Evolutionary conservation across 2,329 filamentous ascomycete species (phyloP).

Genomic region (Ascochyta viciae-villosae): DNA sequence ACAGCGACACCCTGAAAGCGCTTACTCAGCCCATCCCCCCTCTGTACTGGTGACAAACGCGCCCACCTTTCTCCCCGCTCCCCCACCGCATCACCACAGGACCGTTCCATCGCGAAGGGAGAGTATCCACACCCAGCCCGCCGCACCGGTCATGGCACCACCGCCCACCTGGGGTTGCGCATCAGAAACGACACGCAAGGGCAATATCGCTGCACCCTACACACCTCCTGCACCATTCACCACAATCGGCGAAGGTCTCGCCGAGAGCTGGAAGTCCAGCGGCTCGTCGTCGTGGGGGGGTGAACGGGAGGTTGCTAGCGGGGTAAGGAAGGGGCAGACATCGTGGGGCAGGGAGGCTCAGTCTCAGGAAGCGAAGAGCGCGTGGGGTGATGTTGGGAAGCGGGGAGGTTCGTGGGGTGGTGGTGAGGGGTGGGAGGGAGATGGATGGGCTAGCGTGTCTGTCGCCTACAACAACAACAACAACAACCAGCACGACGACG

Average conservation of each 20-base stretch:
- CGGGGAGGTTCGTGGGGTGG: too few species aligned
- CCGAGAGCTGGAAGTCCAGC: not conserved
- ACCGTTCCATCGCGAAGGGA: not conserved
- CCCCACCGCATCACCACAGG: not conserved
- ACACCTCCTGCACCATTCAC: constrained; percentile 19
- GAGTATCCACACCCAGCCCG: not conserved
- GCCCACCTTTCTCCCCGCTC: not conserved
- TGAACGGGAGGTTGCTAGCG: not conserved
- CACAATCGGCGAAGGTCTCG: not conserved
- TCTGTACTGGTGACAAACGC: constrained; percentile 16
- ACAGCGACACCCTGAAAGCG: not conserved
- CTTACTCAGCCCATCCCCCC: not conserved
- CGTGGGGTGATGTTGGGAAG: not conserved
- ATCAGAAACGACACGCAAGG: constrained; percentile 1
- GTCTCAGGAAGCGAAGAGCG: not conserved
- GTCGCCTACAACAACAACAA: too few species aligned
- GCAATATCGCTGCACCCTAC: constrained; percentile 1
- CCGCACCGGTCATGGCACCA: not conserved
- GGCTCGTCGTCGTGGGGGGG: constrained; percentile 17
- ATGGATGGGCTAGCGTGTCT: too few species aligned
- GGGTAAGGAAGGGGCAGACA: not conserved
- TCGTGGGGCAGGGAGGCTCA: not conserved
- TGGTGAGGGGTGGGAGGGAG: too few species aligned
- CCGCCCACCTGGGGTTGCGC: constrained; percentile 16
- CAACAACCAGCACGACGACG: too few species aligned